Conservation (phyloP, 129 eudicot species). For the Chrysanthemum lavandulifolium region DNA sequence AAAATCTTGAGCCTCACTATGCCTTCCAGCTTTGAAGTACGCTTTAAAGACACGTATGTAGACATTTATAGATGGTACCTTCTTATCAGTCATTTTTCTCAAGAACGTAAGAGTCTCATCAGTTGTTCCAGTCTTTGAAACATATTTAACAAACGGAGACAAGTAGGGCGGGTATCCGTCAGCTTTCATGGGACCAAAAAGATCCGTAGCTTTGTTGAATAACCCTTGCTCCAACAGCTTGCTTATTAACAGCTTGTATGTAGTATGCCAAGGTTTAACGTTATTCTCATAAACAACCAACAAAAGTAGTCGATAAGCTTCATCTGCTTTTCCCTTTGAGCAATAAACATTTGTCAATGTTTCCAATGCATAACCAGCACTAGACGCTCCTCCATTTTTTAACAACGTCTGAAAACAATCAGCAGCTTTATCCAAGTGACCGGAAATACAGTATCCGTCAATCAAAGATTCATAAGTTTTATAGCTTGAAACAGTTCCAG, state of each 20-base stretch:
- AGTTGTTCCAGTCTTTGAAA: constrained; percentile 51
- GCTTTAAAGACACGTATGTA: constrained; percentile 63
- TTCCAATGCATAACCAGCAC: constrained; percentile 55
- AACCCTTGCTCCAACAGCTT: constrained; percentile 57
- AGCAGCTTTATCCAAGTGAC: constrained; percentile 60
- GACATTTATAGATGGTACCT: constrained; percentile 50
- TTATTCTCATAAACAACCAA: constrained; percentile 38
- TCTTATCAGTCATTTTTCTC: constrained; percentile 56
- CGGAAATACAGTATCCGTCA: constrained; percentile 64
- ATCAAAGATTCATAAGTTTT: constrained; percentile 54
- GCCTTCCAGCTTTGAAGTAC: constrained; percentile 65
- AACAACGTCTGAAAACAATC: constrained; percentile 51
- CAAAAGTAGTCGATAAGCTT: constrained; percentile 47
- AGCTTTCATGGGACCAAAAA: constrained; percentile 65
- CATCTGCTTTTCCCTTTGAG: constrained; percentile 42
- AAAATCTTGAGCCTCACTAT: constrained; percentile 61
- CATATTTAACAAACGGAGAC: constrained; percentile 61
- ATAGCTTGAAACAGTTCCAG: constrained; percentile 28
- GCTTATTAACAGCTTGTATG: constrained; percentile 53
- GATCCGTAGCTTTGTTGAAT: constrained; percentile 53
- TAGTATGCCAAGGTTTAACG: constrained; percentile 52
- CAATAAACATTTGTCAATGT: constrained; percentile 55
- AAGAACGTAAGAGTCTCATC: constrained; percentile 63
- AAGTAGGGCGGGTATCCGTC: constrained; percentile 74
- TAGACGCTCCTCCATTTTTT: constrained; percentile 35